Evolutionary conservation across 345 rosid genomes (phyloP).

Genomic region (Gossypium sturtianum): DNA sequence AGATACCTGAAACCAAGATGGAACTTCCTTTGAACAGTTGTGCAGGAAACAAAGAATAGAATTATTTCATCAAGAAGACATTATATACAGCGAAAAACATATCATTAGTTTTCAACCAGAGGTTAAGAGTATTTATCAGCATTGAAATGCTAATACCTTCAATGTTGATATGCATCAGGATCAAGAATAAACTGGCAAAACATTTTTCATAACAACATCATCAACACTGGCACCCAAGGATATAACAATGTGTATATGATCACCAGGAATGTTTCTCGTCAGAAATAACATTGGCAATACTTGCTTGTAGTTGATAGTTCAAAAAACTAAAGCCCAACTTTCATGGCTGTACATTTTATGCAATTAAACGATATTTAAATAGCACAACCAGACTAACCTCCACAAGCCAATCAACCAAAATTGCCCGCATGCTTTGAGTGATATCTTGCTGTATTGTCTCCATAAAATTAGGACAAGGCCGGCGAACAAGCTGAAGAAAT

Average conservation of each 20-base stretch:
- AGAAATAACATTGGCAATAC: background rate
- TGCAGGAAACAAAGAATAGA: background rate
- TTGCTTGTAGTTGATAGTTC: background rate
- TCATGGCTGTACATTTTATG: background rate
- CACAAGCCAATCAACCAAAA: constrained; percentile 95
- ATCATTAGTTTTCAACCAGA: background rate
- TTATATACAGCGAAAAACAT: background rate
- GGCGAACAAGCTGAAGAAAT: constrained; percentile 50
- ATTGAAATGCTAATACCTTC: background rate
- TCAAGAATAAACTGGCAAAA: background rate
- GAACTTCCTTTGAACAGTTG: background rate
- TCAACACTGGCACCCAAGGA: background rate
- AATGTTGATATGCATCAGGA: background rate
- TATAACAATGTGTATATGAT: background rate
- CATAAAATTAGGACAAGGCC: constrained; percentile 60
- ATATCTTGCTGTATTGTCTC: constrained; percentile 67
- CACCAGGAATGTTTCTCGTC: background rate
- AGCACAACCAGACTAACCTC: constrained; percentile 52
- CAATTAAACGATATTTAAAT: background rate
- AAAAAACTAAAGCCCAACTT: background rate
- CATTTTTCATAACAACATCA: background rate
- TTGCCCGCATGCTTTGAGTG: constrained; percentile 80
- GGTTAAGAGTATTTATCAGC: background rate
- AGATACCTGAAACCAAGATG: constrained; percentile 59
- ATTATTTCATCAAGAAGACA: background rate